Evolutionary conservation across 1,284 basidiomycete species (phyloP).

Genomic region (Cutaneotrichosporon arboriforme): DNA sequence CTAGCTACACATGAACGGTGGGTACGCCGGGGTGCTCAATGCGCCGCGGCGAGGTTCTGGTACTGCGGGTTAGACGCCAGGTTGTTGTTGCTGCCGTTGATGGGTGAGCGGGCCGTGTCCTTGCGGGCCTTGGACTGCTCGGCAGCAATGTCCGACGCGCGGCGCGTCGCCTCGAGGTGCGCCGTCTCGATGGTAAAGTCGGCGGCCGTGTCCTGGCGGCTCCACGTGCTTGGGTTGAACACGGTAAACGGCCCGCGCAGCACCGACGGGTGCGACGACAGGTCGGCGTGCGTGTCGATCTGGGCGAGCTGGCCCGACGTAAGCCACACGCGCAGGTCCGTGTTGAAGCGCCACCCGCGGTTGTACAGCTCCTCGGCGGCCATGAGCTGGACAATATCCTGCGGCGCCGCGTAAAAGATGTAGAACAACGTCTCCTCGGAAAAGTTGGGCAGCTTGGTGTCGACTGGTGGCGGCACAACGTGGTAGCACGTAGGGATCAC

Average conservation of each 20-base stretch:
- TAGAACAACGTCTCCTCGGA: slow-evolving; percentile 97
- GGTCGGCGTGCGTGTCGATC: slow-evolving; percentile 25
- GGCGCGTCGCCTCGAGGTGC: slow-evolving; percentile 36
- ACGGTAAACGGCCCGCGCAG: slow-evolving; percentile 42
- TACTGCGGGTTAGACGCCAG: slow-evolving; percentile 11
- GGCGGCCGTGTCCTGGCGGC: slow-evolving; percentile 35
- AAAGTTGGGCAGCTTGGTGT: slow-evolving; percentile 79
- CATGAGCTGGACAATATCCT: slow-evolving; percentile 83
- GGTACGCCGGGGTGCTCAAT: slow-evolving; percentile 3
- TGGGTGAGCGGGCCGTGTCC: slow-evolving; percentile 20
- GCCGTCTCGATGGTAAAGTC: slow-evolving; percentile 39
- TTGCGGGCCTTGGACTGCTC: slow-evolving; percentile 30
- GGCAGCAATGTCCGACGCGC: slow-evolving; percentile 25
- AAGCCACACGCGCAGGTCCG: slow-evolving; percentile 89
- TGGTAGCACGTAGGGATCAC: slow-evolving; percentile 89
- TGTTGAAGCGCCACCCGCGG: slow-evolving; percentile 97
- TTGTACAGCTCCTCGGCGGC: slow-evolving; percentile 95
- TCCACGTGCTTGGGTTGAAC: slow-evolving; percentile 43
- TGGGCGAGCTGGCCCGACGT: slow-evolving; percentile 57
- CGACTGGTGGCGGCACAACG: slow-evolving; percentile 83
- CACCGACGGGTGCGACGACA: slow-evolving; percentile 14
- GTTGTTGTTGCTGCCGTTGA: slow-evolving; percentile 10
- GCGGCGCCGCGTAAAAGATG: slow-evolving; percentile 94
- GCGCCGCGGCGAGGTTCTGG: slow-evolving; percentile 20
- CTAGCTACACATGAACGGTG: not conserved